Base-by-base conservation (phyloP, 345 rosid species). In the Brassica carinata region DNA sequence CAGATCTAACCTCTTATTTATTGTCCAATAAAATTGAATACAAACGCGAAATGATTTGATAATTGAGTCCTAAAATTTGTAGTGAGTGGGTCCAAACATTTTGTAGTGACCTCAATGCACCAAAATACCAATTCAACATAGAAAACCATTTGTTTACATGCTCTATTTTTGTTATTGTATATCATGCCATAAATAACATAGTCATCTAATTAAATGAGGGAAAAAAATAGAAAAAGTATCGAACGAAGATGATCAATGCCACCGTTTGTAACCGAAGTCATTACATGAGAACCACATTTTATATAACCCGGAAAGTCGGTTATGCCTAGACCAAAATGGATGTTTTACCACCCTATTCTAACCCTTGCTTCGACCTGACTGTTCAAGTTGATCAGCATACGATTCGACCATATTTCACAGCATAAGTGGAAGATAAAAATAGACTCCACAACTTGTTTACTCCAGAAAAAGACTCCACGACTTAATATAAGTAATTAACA, bases 61-160 rank as follows among this genome's bases (percentile, higher is more conserved):
- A 64, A 64, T 64, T 64, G 5, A 57, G 30, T 76, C 36, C 2
- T 48, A 14, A 19, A 64, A 51, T n/a, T 68, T 51, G n/a, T 7
- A 72, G 5, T 26, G 19, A 64, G 77, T 72, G 77, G 81, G 81
- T 64, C 72, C 72, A 71, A 78, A 78, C 71, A 78, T 64, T 78
- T 53, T 23, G 7, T 71, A 65, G 68, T 64, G 40, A 30, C 68
- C 67, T 10, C 40, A 64, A 23, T 61, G 68, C 68, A 30, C 43
- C 68, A 30, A 64, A 48, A 2, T 30, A 14, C 40, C 10, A 14
- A 30, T n/a, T 64, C 68, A 31, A 43, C 15, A 29, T 33, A 29
- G 9, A 63, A 34, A 29, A 13, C 18, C 0, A 27, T 10, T 29
- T 29, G 5, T 3, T 23, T 64, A 31, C 68, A n/a, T 64, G 68